phyloP scores from a whole-genome alignment of 2,329 filamentous ascomycete genomes.

The Penicillium sp. region DNA sequence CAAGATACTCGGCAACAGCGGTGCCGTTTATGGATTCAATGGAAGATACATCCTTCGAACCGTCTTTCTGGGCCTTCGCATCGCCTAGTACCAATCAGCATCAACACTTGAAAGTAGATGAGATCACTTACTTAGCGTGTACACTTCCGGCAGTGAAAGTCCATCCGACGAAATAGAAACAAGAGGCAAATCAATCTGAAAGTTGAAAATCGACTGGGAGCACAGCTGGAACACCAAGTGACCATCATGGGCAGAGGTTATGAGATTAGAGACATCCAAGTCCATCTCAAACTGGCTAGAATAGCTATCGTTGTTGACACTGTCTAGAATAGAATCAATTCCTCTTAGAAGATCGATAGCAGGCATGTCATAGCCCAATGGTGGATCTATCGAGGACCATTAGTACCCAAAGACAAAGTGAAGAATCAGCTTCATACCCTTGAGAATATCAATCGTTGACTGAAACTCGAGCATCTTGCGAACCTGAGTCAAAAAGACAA shows the following conservation, averaged over 20 bases:
- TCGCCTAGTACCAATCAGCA: slow-evolving; percentile 15
- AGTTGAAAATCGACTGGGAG: slow-evolving; percentile 48
- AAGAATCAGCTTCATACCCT: slow-evolving; percentile 22
- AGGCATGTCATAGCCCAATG: slow-evolving; percentile 51
- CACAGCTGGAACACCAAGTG: slow-evolving; percentile 46
- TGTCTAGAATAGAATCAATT: slow-evolving; percentile 48
- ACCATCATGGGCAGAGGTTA: slow-evolving; percentile 61
- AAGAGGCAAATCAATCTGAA: slow-evolving; percentile 42
- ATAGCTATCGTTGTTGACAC: slow-evolving; percentile 45
- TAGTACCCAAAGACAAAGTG: not conserved
- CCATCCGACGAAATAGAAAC: slow-evolving; percentile 64
- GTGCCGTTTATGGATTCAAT: slow-evolving; percentile 59
- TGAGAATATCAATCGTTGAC: slow-evolving; percentile 50
- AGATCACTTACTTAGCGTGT: slow-evolving; percentile 28
- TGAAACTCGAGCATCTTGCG: slow-evolving; percentile 49
- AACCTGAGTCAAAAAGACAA: slow-evolving; percentile 25
- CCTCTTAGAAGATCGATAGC: slow-evolving; percentile 49
- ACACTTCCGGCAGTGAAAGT: slow-evolving; percentile 58
- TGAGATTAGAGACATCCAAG: slow-evolving; percentile 53
- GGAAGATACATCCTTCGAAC: slow-evolving; percentile 44
- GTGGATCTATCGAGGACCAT: slow-evolving; percentile 42
- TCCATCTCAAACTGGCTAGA: slow-evolving; percentile 58
- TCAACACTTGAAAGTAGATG: not conserved
- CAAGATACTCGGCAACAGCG: slow-evolving; percentile 48
- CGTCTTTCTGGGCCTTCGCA: slow-evolving; percentile 14